These are phyloP conservation scores for Tetrapisispora nanseiensis DNA, from an alignment of 805 yeast species.

Conservation along the genomic window DNA sequence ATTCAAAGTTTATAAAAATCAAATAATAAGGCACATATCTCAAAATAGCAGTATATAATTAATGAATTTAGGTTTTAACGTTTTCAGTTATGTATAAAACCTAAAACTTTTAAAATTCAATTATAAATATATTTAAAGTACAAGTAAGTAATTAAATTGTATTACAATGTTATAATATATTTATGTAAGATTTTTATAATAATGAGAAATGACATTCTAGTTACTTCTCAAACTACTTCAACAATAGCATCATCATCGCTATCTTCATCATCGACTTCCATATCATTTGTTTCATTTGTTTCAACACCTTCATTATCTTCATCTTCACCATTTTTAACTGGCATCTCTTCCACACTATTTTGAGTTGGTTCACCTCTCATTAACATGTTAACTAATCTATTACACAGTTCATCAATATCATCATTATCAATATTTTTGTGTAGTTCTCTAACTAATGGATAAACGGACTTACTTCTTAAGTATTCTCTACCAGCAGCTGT, in stretches of 20 bases:
- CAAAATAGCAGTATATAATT: neutral
- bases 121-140: too few species aligned
- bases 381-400: slow-evolving; percentile 77
- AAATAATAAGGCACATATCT: too few species aligned
- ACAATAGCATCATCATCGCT: slow-evolving; percentile 28
- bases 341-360: slow-evolving; percentile 38
- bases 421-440: slow-evolving; percentile 43
- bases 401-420: slow-evolving; percentile 58
- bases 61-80: too few species aligned
- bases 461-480: slow-evolving; percentile 72
- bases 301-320: slow-evolving; percentile 28
- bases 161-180: too few species aligned
- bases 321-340: slow-evolving; percentile 39
- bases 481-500: slow-evolving; percentile 63
- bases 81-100: too few species aligned
- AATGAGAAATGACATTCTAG: too few species aligned
- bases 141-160: neutral
- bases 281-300: slow-evolving; percentile 18
- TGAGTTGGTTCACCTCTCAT: slow-evolving; percentile 75
- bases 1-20: too few species aligned
- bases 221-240: slow-evolving; percentile 20
- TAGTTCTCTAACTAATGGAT: slow-evolving; percentile 77
- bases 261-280: slow-evolving; percentile 9
- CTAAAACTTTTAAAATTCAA: too few species aligned
- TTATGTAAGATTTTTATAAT: too few species aligned